Percentiles rank a stretch among this genome's conserved stretches.
These are phyloP conservation scores for Artemisia argyi DNA, from an alignment of 129 eudicot species.

Conservation along the genomic window DNA sequence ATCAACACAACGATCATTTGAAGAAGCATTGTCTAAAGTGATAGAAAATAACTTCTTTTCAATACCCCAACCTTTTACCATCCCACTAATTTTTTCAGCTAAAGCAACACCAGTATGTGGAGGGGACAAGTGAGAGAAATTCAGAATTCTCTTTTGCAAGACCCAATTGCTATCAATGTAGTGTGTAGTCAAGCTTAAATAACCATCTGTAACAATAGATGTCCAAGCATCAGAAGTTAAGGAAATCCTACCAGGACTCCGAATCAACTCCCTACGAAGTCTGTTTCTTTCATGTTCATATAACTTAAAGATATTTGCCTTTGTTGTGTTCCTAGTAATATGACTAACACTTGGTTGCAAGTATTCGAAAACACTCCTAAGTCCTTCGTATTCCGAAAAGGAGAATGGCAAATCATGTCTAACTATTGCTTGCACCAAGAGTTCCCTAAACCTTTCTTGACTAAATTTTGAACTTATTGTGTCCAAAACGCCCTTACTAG, in stretches of 20 bases:
- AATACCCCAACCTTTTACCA: background rate
- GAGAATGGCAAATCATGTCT: conserved; percentile 12
- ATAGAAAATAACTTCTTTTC: background rate
- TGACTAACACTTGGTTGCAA: background rate
- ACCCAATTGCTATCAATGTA: conserved; percentile 11
- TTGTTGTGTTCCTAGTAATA: conserved; percentile 1
- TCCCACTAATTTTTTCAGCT: background rate
- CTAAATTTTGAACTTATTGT: conserved; percentile 1
- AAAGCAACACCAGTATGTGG: conserved; percentile 5
- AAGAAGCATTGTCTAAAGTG: background rate
- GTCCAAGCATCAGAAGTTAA: conserved; percentile 19
- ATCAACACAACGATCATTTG: background rate
- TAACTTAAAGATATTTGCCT: background rate
- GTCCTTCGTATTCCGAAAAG: conserved; percentile 15
- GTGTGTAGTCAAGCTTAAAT: conserved; percentile 9
- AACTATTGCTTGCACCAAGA: background rate
- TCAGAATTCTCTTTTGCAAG: conserved; percentile 13
- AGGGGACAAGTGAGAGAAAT: conserved; percentile 14
- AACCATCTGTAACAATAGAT: conserved; percentile 3
- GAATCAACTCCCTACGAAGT: background rate
- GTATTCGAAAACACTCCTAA: background rate
- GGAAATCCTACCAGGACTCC: background rate
- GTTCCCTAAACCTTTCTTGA: conserved; percentile 6
- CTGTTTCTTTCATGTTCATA: background rate
- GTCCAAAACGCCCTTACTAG: background rate